Base-by-base conservation (phyloP, 148 eudicot genomes). In the Simmondsia chinensis region DNA sequence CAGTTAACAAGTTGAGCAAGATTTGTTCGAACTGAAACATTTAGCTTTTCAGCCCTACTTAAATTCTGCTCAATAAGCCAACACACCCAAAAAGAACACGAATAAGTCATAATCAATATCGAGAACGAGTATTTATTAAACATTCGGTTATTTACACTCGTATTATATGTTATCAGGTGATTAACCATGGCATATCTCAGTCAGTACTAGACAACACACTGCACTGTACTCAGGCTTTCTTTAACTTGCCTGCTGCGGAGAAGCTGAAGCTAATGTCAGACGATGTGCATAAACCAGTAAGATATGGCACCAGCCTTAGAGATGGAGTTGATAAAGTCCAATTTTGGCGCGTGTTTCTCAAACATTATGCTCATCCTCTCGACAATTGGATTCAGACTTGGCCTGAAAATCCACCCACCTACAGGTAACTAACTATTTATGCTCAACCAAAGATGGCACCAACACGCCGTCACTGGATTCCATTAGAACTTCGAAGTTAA, bases 301-400 rank as follows among this genome's bases (percentile, higher is more conserved):
- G 88, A 36, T 80, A 76, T 28, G 65, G 68, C 0, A 65, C 77
- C 4, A 83, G 77, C 50, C 9, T 83, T 17, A 73, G 63, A 39
- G 87, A 76, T 59, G 82, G 84, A 17, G 57, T 43, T 14, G 94
- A 80, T 27, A 76, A 69, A 56, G 38, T 76, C 20, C 84, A 80
- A 15, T 68, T 41, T 32, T 76, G 88, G 82, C 70, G 94, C 43
- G 62, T 69, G 7, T 74, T 83, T 18, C 82, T 83, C 30, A 80
- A 76, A 54, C 87, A 71, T 26, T 74, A 80, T 59, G 72, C 94
- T 5, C 41, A 83, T 49, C 94, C 94, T 15, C 43, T 83, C 43
- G 36, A 74, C 0, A 51, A 71, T 1, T 80, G 82, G 82, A 39
- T 83, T 25, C 39, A 62, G 0, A 33, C 47, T 35, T 80, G 88